Evolutionary conservation across 768 basidiomycete species (phyloP).

Genomic region (Tulasnella sp.): DNA sequence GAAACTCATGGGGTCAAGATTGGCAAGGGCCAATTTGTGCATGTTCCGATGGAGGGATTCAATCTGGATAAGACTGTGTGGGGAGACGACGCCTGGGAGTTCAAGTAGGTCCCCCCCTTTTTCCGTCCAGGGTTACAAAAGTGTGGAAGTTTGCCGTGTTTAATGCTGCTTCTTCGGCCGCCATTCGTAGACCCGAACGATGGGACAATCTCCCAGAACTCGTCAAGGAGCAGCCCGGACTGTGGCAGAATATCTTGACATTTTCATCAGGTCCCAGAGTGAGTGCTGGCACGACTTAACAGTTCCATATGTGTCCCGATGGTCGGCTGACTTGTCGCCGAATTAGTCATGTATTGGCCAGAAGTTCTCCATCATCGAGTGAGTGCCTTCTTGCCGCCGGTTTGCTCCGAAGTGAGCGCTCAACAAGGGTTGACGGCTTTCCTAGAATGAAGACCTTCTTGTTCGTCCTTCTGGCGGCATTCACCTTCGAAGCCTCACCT

Average conservation of each 20-base stretch:
- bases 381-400: neutral
- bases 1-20: slow-evolving; percentile 42
- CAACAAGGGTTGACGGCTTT: neutral
- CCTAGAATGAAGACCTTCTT: slow-evolving; percentile 60
- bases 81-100: slow-evolving; percentile 79
- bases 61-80: slow-evolving; percentile 74
- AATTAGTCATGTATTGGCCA: slow-evolving; percentile 75
- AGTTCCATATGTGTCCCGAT: neutral
- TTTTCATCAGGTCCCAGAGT: slow-evolving; percentile 85
- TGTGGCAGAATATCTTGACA: slow-evolving; percentile 42
- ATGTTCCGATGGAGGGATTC: slow-evolving; percentile 75
- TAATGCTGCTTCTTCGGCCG: neutral
- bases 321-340: slow-evolving; percentile 1
- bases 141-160: slow-evolving; percentile 8
- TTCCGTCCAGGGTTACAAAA: neutral
- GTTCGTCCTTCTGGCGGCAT: slow-evolving; percentile 65
- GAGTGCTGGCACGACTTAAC: slow-evolving; percentile 37
- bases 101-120: slow-evolving; percentile 51
- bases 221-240: slow-evolving; percentile 59
- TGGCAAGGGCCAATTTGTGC: slow-evolving; percentile 67
- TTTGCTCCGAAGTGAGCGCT: slow-evolving; percentile 1
- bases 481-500: slow-evolving; percentile 51
- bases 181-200: slow-evolving; percentile 60
- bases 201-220: slow-evolving; percentile 74
- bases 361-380: slow-evolving; percentile 76